Evolutionary conservation across 352 stramenopile species (phyloP), one percentile per base, ranked within the genome.

Genomic region (Globisporangium takayamanum): DNA sequence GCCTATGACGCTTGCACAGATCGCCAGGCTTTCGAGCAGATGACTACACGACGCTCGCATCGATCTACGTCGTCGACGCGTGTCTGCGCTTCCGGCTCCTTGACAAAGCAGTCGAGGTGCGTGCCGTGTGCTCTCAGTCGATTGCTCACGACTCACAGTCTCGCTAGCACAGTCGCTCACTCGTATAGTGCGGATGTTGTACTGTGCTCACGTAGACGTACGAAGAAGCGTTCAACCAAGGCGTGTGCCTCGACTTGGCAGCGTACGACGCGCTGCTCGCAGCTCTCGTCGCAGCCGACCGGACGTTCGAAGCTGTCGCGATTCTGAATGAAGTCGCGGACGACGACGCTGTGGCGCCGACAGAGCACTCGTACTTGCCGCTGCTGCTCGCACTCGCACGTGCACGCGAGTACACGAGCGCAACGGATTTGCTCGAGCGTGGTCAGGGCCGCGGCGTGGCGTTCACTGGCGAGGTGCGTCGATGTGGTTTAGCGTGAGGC

Each of bases 41-140:
- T 52, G 79, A 89, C 51, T 84, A 76, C 59, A 87, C 76, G 25
- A 71, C 72, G 44, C 53, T 89, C 28, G 79, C 79, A 52, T 87
- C 78, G 42, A 87, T 89, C 56, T 79, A 84, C 63, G 76, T 89
- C 26, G 67, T 85, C 56, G 79, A 89, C 52, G 76, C 75, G 37
- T 89, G 79, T 57, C 59, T 87, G 30, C 77, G 75, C 52, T 73
- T 76, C 51, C 54, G 65, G 1, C 63, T 82, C 69, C 60, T 89
- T 20, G 64, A 85, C 42, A 57, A 78, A n/a, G 79, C 79, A 0
- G 72, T 87, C 55, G 76, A 88, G 67, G 76, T 87, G 46, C 33
- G 14, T 55, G 25, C 42, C 10, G 53, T 49, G 20, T 20, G 2
- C 45, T 28, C 22, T 42, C 30, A 3, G 22, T 22, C 22, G 22